Conservation (phyloP, 345 rosid genomes). For the Gossypium australe region DNA sequence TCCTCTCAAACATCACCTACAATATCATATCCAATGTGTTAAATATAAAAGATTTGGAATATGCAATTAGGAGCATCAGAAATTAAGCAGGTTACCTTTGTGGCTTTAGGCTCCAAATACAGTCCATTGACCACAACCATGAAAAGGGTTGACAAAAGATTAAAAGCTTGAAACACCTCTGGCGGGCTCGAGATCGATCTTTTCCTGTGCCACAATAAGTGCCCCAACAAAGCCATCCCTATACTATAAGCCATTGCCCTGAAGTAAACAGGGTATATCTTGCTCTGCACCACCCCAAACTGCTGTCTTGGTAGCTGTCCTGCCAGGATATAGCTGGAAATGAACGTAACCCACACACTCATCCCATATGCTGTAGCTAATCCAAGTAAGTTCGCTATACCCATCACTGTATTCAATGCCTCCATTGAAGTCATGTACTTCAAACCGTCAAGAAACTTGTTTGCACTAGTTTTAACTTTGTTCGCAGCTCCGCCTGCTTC, state of each 20-base stretch:
- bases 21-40: neutral
- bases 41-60: neutral
- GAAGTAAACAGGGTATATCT: constrained; percentile 69
- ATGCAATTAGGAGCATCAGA: neutral
- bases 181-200: constrained; percentile 23
- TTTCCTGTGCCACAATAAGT: constrained; percentile 29
- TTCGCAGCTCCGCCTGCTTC: constrained; percentile 6
- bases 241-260: constrained; percentile 38
- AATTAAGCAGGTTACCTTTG: constrained; percentile 41
- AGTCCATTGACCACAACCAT: constrained; percentile 47
- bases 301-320: constrained; percentile 53
- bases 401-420: constrained; percentile 16
- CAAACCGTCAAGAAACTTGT: neutral
- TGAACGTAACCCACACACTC: constrained; percentile 73
- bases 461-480: neutral
- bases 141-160: constrained; percentile 39
- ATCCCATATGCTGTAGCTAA: constrained; percentile 57
- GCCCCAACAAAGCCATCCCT: constrained; percentile 49
- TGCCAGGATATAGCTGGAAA: constrained; percentile 55
- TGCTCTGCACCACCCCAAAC: constrained; percentile 77
- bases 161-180: constrained; percentile 50
- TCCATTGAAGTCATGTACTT: constrained; percentile 4
- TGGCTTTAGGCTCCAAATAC: constrained; percentile 65
- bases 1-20: constrained; percentile 66
- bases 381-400: constrained; percentile 39